Evolutionary conservation across 139 green algal genomes (phyloP), one percentile per base, ranked within the genome.

Genomic region (Coelastrella sp.): DNA sequence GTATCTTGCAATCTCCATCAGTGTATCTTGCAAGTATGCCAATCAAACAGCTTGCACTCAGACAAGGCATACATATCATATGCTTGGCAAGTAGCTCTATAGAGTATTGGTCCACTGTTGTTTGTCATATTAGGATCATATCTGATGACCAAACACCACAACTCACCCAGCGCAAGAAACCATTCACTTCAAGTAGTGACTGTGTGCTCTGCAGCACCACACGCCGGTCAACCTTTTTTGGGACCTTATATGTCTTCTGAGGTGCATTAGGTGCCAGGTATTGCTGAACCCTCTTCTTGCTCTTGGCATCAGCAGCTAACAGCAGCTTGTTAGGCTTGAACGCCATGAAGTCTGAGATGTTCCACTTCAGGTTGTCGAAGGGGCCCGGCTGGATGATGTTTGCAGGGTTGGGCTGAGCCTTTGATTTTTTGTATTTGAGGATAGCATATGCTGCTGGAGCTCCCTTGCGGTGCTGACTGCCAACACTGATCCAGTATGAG

Each of bases 401-500:
- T 7, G 48, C 34, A 35, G 69, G 53, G 40, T 83, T 34, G 5
- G 40, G 38, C 41, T 11, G 8, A 21, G 38, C 23, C 87, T 45
- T 59, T 75, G 59, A 40, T 48, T 40, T 79, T 45, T 38, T 25
- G 43, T 94, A 94, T n/a, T 63, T 67, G n/a, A 92, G 63, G 6
- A 92, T 57, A 2, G 59, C 91, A 43, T 89, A 94, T 17, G 84
- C 87, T 35, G 81, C 41, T 0, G 90, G 87, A 2, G 86, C 79
- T 7, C 87, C 88, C 8, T 43, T 32, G 7, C 88, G 82, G 84
- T 88, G 92, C 74, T 92, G 86, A 2, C 71, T 30, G 4, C 74
- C 67, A 3, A 89, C 88, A 2, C 60, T 83, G 51, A 95, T 88
- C 90, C 90, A 95, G 87, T 92, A 95, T 50, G 62, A 84, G n/a